Percentiles rank a stretch among this genome's conserved stretches.
Conservation (phyloP, 1,284 basidiomycete species). For the Ganoderma lingzhi region DNA sequence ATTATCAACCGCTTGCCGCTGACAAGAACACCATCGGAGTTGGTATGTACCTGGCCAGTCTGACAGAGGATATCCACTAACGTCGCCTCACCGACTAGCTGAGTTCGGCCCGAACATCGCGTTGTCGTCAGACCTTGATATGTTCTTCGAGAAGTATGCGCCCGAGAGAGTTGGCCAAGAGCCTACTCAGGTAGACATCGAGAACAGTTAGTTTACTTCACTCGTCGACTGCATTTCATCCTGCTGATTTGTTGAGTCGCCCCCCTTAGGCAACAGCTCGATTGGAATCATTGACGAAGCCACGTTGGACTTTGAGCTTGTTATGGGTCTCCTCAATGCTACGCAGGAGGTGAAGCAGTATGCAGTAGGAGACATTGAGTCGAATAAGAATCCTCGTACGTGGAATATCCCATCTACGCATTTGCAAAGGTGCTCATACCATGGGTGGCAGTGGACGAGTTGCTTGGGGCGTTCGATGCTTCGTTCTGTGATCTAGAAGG, state of each 20-base stretch:
- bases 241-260: not conserved
- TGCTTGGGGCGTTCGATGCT: slow-evolving; percentile 14
- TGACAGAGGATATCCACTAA: not conserved
- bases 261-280: slow-evolving; percentile 38
- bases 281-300: slow-evolving; percentile 52
- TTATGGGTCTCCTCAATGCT: slow-evolving; percentile 49
- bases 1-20: slow-evolving; percentile 20
- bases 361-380: not conserved
- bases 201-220: slow-evolving; percentile 46
- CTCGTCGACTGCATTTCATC: not conserved
- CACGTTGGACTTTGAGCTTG: slow-evolving; percentile 59
- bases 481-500: slow-evolving; percentile 3
- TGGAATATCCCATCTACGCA: no score
- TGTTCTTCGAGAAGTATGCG: slow-evolving; percentile 49
- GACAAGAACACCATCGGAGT: slow-evolving; percentile 27
- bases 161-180: slow-evolving; percentile 41
- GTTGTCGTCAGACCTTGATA: slow-evolving; percentile 50
- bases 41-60: slow-evolving; percentile 15
- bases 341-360: slow-evolving; percentile 4
- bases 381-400: not conserved
- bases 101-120: slow-evolving; percentile 58
- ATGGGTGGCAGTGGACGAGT: slow-evolving; percentile 11
- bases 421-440: not conserved
- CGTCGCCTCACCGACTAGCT: slow-evolving; percentile 50
- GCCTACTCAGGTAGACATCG: slow-evolving; percentile 42